Base-by-base conservation (phyloP, 345 rosid genomes). In the Eucalyptus microcorys region DNA sequence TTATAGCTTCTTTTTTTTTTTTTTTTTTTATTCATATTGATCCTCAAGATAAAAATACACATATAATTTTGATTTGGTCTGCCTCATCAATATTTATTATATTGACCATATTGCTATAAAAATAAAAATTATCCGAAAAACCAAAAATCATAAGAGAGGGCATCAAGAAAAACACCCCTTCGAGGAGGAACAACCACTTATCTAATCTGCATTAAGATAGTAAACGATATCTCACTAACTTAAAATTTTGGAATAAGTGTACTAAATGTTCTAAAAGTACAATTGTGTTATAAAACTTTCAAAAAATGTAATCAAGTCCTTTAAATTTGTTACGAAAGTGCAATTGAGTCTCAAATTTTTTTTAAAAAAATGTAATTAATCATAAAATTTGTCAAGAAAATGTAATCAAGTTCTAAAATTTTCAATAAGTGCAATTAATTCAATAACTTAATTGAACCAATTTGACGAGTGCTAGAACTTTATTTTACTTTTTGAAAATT, bases 281-380 rank as follows among this genome's bases (percentile, higher is more conserved):
- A 49, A 49, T 49, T 49, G 1, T 15, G 19, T 49, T 49, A 15
- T 49, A 49, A 14, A 49, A 49, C 1, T 49, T 49, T 49, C 6
- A 49, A 49, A 49, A 49, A 49, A 49, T 13, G 2, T 16, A 49
- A 49, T 14, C 16, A 49, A 49, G 2, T 14, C 16, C 52, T 6
- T 6, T 14, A 49, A 49, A 49, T 3, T 49, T 49, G 7, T 49
- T 49, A 49, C 0, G 0, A 49, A 15, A 15, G 19, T 49, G 0
- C 7, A 15, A 49, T 49, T 1, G 1, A 15, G 7, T 49, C 1
- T 1, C 5, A 49, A 50, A 50, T 0, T 50, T 16, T 0, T 50
- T 16, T 14, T 2, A 5, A 49, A 49, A 15, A 49, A 16, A 0
- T 2, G 1, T 50, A 50, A 16, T 16, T 3, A 50, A 50, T 50